A percentile compares a stretch with the other conserved stretches of the same genome.
Evolutionary conservation across 805 yeast species (phyloP).

Genomic region (Kodamaea laetipori): DNA sequence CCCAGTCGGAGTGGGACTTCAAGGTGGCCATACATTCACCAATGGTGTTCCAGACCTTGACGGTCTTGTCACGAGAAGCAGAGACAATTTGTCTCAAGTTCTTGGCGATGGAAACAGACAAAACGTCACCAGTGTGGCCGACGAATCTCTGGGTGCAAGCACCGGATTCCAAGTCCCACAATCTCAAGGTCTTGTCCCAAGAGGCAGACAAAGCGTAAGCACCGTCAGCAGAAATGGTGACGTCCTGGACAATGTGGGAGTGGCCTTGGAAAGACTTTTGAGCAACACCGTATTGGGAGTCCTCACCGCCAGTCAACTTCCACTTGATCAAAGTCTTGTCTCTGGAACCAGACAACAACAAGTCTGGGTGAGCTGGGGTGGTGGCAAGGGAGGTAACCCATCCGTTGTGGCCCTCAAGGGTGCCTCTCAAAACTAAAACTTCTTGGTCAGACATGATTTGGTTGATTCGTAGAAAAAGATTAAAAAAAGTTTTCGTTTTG

Average conservation of each 20-base stretch:
- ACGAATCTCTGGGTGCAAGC: conserved; percentile 91
- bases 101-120: conserved; percentile 94
- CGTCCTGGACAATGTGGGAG: conserved; percentile 98
- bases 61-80: conserved; percentile 98
- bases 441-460: conserved; percentile 75
- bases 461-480: conserved; percentile 6
- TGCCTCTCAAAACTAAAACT: conserved; percentile 99
- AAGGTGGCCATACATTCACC: conserved; percentile 96
- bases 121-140: conserved; percentile 97
- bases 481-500: background rate
- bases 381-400: conserved; percentile 99
- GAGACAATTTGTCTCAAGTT: conserved; percentile 98
- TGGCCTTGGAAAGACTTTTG: conserved; percentile 97
- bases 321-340: conserved; percentile 98
- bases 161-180: conserved; percentile 97
- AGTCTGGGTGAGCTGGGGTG: conserved; percentile 96
- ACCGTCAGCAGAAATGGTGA: conserved; percentile 97
- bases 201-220: conserved; percentile 97
- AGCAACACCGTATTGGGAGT: conserved; percentile 93
- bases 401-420: conserved; percentile 84
- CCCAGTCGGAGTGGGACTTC: conserved; percentile 98
- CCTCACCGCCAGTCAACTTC: conserved; percentile 95
- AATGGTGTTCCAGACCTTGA: conserved; percentile 98
- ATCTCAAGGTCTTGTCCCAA: conserved; percentile 99
- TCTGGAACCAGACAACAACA: conserved; percentile 97